phyloP scores from a whole-genome alignment of 192 early-diverging fungal genomes.

The Spizellomyces punctatus region DNA sequence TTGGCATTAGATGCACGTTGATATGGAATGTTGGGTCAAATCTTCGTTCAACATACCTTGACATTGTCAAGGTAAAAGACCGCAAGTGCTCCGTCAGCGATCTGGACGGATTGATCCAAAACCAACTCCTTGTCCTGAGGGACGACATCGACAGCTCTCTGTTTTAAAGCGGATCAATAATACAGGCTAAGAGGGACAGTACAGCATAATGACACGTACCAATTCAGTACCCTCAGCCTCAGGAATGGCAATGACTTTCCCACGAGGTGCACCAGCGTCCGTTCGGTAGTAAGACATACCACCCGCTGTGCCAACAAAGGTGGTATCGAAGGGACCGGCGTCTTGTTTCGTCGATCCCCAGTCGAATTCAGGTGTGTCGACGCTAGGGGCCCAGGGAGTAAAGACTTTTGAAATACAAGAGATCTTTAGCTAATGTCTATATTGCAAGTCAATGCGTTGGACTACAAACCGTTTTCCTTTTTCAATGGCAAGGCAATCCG shows the following conservation, averaged over 20 bases:
- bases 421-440: not conserved
- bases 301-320: slow-evolving; percentile 8
- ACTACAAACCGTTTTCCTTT: not conserved
- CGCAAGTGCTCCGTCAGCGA: slow-evolving; percentile 9
- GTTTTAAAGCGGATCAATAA: not conserved
- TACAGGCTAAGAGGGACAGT: too few relatives aligned
- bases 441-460: not conserved
- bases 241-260: slow-evolving; percentile 5
- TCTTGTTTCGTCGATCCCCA: too few relatives aligned
- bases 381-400: not conserved
- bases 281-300: slow-evolving; percentile 11
- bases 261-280: slow-evolving; percentile 12
- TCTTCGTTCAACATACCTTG: not conserved
- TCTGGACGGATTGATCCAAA: slow-evolving; percentile 2
- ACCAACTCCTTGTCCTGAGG: slow-evolving; percentile 4
- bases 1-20: too few relatives aligned
- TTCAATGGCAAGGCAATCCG: not conserved
- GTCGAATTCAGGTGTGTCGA: too few relatives aligned
- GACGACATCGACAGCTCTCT: slow-evolving; percentile 8
- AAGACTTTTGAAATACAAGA: not conserved
- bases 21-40: too few relatives aligned
- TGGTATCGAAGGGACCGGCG: slow-evolving; percentile 5
- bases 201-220: not conserved
- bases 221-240: too few relatives aligned
- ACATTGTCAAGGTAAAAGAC: slow-evolving; percentile 22